Evolutionary conservation across 2,329 filamentous ascomycete species (phyloP), one percentile per base, ranked within the genome.

Genomic region (Diaporthe humulicola): DNA sequence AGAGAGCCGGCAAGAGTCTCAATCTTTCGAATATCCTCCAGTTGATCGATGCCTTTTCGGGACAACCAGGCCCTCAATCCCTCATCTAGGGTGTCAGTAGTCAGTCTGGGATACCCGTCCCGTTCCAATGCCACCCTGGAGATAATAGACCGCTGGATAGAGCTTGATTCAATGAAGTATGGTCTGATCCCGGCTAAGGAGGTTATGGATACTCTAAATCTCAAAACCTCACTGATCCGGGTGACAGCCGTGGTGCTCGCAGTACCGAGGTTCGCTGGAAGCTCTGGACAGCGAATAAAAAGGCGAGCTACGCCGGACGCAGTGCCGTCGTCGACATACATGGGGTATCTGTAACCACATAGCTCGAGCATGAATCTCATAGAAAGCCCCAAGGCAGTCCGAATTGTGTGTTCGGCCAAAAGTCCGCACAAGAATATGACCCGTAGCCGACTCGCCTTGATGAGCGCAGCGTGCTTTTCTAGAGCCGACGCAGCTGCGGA

Each of bases 261-360:
- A 54, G 50, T 54, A 54, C 25, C 25, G 25, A 54, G 50, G 50
- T 54, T 54, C 5, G 50, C 50, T 54, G 50, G 25, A 54, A 54
- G 50, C 50, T 54, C 50, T 54, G 50, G n/a, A 14, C n/a, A 54
- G 30, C 50, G 25, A 54, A 54, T 30, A 30, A 54, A 30, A 28
- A 54, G 50, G 50, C 50, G 50, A 30, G 50, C 50, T 54, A 28
- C 30, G 50, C 50, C 50, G 2, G 50, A 54, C n/a, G 12, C 50
- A n/a, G 50, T 54, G n/a, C 50, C 50, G 50, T 54, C 50, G 50
- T 54, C 50, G 50, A 54, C 50, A 54, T 50, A 50, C n/a, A 50
- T 50, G 17, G 48, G 48, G 48, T 50, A 50, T 50, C 25, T 50
- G 25, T 25, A 50, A 50, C 50, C 50, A 4, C 50, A 25, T n/a